Evolutionary conservation across 352 stramenopile genomes (phyloP).

Genomic region (Phytophthora constricta): DNA sequence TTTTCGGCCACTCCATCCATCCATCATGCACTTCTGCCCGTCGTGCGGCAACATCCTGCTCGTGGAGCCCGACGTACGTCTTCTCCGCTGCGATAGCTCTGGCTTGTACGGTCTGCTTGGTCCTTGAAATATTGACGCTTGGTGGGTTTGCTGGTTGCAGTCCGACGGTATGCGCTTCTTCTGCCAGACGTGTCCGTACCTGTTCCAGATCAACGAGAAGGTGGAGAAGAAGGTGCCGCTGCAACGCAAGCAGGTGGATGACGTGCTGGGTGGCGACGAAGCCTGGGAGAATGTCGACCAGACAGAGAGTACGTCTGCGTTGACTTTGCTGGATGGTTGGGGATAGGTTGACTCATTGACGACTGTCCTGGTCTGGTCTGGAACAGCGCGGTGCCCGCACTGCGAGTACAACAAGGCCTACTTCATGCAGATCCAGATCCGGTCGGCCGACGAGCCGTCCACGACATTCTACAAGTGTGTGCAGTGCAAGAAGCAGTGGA

Average conservation of each 20-base stretch:
- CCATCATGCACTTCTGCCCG: constrained; percentile 90
- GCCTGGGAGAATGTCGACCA: constrained; percentile 99
- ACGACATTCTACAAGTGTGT: constrained; percentile 99
- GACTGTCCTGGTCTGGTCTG: constrained; percentile 1
- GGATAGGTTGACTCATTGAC: constrained; percentile 1
- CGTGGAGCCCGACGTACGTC: constrained; percentile 83
- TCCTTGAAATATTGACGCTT: constrained; percentile 2
- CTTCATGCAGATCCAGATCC: constrained; percentile 99
- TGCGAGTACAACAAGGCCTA: constrained; percentile 97
- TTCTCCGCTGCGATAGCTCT: not conserved
- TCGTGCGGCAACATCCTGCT: constrained; percentile 91
- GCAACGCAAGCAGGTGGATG: constrained; percentile 98
- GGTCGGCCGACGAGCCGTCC: constrained; percentile 98
- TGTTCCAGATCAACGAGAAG: constrained; percentile 90
- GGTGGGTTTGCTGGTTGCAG: constrained; percentile 34
- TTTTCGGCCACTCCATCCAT: constrained; percentile 1
- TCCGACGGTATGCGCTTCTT: constrained; percentile 91
- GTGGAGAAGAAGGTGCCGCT: constrained; percentile 91
- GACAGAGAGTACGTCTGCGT: constrained; percentile 86
- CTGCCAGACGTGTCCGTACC: constrained; percentile 89
- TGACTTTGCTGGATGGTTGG: not conserved
- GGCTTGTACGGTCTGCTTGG: constrained; percentile 2
- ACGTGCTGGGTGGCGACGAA: constrained; percentile 97
- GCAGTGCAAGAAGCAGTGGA: constrained; percentile 98
- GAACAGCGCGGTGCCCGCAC: constrained; percentile 91